Base-by-base conservation (phyloP, 768 basidiomycete species). In the Kwoniella dendrophila region DNA sequence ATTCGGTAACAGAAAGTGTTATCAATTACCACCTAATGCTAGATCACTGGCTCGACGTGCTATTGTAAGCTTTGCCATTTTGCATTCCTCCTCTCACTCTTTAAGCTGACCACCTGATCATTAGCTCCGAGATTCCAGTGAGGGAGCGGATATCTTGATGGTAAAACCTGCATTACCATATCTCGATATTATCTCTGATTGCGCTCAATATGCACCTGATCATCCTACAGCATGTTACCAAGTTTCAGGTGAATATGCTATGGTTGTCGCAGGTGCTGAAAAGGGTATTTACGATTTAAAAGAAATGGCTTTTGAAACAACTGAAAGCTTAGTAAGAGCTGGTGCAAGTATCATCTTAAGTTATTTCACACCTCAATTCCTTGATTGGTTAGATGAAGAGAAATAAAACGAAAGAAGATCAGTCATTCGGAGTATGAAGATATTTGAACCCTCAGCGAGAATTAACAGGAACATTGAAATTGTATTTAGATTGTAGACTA, bases 101-200 rank as follows among this genome's bases (percentile, higher is more conserved):
- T 29, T 18, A n/a, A 24, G 36, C 26, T 24, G n/a, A 32, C 30
- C 18, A 14, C 6, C 10, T 47, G 12, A 59, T 6, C 16, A 24
- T 38, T 72, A 97, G 94, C 82, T 86, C 83, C 89, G 96, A 36
- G 96, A 99, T 78, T 83, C 85, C 0, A 80, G 74, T 8, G 96
- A 98, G 82, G 96, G 96, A 20, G 96, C 96, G 18, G 96, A 99
- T 76, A 90, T 99, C 73, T 87, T 99, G 77, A 98, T 99, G 94
- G 92, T 99, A 76, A 99, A 99, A 77, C 96, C 96, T 20, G 85
- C 92, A 0, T 80, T 98, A 63, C 94, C 96, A 0, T 98, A 98
- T 81, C 90, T 98, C 52, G 96, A 99, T 80, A 88, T 98, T 80
- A 89, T 99, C 68, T 85, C 89, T 32, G 92, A 96, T 73, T 92